Conservation (phyloP, 306 rosid species). For the Corylus heterophylla region DNA sequence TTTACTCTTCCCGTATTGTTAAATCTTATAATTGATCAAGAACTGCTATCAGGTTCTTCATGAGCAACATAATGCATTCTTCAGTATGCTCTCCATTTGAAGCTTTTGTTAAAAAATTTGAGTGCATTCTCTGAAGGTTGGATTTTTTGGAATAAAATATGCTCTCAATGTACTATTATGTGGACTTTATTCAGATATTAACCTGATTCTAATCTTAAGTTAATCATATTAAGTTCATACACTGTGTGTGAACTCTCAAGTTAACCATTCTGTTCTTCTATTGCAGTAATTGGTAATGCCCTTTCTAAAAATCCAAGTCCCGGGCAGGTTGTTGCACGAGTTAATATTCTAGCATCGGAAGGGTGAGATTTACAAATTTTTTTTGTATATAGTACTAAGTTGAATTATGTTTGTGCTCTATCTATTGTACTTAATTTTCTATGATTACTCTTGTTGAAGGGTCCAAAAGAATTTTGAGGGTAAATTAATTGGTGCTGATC, state of each 20-base stretch:
- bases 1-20: neutral
- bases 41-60: neutral
- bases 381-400: constrained; percentile 7
- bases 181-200: neutral
- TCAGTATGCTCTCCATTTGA: neutral
- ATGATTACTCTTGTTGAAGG: constrained; percentile 36
- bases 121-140: neutral
- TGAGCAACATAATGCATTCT: neutral
- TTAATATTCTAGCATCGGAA: constrained; percentile 75
- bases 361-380: constrained; percentile 62
- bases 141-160: neutral
- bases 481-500: constrained; percentile 87
- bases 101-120: neutral
- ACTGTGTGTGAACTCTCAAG: constrained; percentile 13
- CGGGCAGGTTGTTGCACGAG: constrained; percentile 91
- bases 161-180: neutral
- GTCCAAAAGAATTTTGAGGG: constrained; percentile 91
- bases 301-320: constrained; percentile 79
- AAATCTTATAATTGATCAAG: neutral
- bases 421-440: constrained; percentile 28
- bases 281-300: constrained; percentile 84
- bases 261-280: constrained; percentile 29
- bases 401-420: constrained; percentile 1
- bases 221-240: constrained; percentile 1
- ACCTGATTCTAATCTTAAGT: neutral